A percentile compares a stretch with the other conserved stretches of the same genome.
Evolutionary conservation across 129 eudicot species (phyloP).

Genomic region (Solidago caesia): DNA sequence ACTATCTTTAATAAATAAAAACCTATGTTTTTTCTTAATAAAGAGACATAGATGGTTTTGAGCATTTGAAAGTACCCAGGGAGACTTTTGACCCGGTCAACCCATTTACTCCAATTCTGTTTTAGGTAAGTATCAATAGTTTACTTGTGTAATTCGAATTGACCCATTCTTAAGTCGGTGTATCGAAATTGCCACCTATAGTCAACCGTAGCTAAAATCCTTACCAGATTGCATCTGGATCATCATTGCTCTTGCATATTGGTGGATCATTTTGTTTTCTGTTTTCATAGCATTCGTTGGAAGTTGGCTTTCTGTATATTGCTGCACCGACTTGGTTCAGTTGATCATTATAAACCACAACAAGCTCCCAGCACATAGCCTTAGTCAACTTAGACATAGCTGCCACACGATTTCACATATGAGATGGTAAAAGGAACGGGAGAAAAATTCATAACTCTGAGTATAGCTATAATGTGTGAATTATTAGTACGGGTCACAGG

Average conservation of each 20-base stretch:
- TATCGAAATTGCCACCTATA: not conserved
- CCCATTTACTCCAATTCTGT: not conserved
- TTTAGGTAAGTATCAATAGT: too few relatives aligned
- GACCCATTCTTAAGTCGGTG: not conserved
- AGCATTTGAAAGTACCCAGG: not conserved
- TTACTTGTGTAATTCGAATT: not conserved
- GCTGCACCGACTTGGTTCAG: constrained; percentile 48
- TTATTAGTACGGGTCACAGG: not conserved
- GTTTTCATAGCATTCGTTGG: constrained; percentile 31
- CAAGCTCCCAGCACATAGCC: constrained; percentile 56
- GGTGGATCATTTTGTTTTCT: constrained; percentile 31
- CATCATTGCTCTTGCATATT: constrained; percentile 29
- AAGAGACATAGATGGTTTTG: not conserved
- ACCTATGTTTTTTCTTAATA: not conserved
- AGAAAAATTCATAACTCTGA: not conserved
- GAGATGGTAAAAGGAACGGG: not conserved
- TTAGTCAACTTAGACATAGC: constrained; percentile 53
- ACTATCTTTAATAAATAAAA: too few relatives aligned
- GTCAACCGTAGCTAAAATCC: not conserved
- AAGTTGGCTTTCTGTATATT: constrained; percentile 30
- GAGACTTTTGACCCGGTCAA: not conserved
- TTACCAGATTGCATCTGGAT: constrained; percentile 39
- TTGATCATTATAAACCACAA: constrained; percentile 35
- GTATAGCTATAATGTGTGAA: not conserved
- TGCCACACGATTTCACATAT: constrained; percentile 32